Evolutionary conservation across 768 basidiomycete genomes (phyloP).

Genomic region (Collybiopsis luxurians): DNA sequence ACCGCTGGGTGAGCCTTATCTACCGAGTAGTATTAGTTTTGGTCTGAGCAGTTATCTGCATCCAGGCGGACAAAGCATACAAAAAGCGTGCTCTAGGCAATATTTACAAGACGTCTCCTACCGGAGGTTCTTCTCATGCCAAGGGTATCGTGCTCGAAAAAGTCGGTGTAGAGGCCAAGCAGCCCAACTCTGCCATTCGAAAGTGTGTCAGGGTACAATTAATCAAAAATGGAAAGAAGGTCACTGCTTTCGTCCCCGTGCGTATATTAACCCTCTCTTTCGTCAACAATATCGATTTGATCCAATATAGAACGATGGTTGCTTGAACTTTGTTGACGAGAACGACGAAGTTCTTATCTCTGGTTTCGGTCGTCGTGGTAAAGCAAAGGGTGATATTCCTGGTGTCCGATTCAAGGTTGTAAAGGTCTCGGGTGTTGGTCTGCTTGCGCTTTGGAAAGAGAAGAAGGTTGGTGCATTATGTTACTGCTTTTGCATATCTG

Average conservation of each 20-base stretch:
- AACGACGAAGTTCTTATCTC: slow-evolving; percentile 99
- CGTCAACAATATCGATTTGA: slow-evolving; percentile 4
- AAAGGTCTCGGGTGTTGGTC: slow-evolving; percentile 99
- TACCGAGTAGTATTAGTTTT: neutral
- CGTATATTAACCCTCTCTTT: slow-evolving; percentile 27
- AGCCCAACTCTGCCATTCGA: slow-evolving; percentile 99
- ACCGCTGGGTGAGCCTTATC: slow-evolving; percentile 78
- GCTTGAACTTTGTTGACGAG: slow-evolving; percentile 98
- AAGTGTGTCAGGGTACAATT: slow-evolving; percentile 99
- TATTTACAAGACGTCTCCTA: slow-evolving; percentile 99
- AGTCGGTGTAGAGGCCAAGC: slow-evolving; percentile 99
- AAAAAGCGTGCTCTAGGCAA: slow-evolving; percentile 99
- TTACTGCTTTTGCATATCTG: neutral
- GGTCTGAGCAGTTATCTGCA: slow-evolving; percentile 10
- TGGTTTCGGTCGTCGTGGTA: slow-evolving; percentile 99
- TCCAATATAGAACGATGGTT: slow-evolving; percentile 79
- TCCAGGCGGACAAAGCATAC: slow-evolving; percentile 94
- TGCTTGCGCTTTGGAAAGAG: slow-evolving; percentile 98
- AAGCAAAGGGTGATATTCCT: slow-evolving; percentile 99
- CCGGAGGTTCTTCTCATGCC: slow-evolving; percentile 98
- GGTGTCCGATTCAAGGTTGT: slow-evolving; percentile 99
- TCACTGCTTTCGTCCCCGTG: slow-evolving; percentile 99
- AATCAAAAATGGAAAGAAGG: slow-evolving; percentile 99
- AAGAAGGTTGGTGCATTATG: slow-evolving; percentile 73
- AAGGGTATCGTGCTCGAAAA: slow-evolving; percentile 99